Conservation (phyloP, 495 filamentous ascomycete genomes). For the Melanomma pulvis-pyrius region DNA sequence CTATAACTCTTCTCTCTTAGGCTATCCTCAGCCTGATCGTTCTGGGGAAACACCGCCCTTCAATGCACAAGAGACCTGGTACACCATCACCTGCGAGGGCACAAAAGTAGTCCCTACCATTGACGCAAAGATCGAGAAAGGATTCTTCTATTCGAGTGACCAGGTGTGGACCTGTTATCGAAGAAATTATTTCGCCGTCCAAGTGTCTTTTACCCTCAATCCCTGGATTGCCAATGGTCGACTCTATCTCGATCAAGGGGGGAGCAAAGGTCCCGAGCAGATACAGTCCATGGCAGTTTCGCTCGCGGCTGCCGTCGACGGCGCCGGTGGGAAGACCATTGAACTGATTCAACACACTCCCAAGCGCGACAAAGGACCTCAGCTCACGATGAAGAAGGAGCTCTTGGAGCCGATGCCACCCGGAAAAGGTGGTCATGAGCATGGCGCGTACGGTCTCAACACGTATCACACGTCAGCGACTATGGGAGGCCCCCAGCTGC, state of each 20-base stretch:
- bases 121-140: slow-evolving; percentile 85
- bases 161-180: slow-evolving; percentile 95
- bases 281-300: slow-evolving; percentile 75
- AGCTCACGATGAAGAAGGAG: slow-evolving; percentile 72
- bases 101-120: slow-evolving; percentile 71
- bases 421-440: slow-evolving; percentile 37
- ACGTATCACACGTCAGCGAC: slow-evolving; percentile 18
- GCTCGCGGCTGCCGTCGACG: slow-evolving; percentile 85
- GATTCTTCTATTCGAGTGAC: slow-evolving; percentile 83
- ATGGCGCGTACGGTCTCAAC: slow-evolving; percentile 26
- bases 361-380: slow-evolving; percentile 90
- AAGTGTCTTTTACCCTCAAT: slow-evolving; percentile 75
- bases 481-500: slow-evolving; percentile 25
- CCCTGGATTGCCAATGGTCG: slow-evolving; percentile 49
- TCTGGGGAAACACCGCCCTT: slow-evolving; percentile 41
- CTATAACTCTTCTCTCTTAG: not conserved
- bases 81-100: slow-evolving; percentile 60
- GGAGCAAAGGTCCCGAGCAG: slow-evolving; percentile 50
- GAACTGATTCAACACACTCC: slow-evolving; percentile 94
- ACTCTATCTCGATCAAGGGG: slow-evolving; percentile 25
- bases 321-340: slow-evolving; percentile 72
- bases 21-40: slow-evolving; percentile 19
- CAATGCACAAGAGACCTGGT: slow-evolving; percentile 58
- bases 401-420: slow-evolving; percentile 68
- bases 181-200: slow-evolving; percentile 90